Evolutionary conservation across 208 protist genomes (phyloP), one percentile per base, ranked within the genome.

Genomic region (Zelonia costaricensis): DNA sequence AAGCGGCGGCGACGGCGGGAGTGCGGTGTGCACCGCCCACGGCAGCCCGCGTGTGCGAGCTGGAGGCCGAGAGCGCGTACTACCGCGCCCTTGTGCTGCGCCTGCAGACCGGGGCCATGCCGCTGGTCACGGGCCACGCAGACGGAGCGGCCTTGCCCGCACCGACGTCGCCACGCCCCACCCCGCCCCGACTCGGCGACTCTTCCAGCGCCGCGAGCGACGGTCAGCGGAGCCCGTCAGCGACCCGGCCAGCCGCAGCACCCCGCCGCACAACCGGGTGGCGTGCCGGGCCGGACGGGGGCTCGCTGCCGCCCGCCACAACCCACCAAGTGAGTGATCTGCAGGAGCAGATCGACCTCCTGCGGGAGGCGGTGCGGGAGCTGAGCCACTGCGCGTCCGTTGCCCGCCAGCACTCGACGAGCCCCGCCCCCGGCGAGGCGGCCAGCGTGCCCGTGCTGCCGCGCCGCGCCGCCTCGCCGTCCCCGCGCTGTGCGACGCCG

Each of bases 301-400:
- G 13, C 20, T 57, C 54, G 10, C 27, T 42, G 25, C 22, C 56
- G 0, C 58, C 58, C 4, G 65, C 52, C 39, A 60, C 65, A 16
- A 5, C 57, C 4, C 39, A 42, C 6, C 55, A 74, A 38, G 60
- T 62, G 9, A 61, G 46, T 20, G 53, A 79, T 20, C 59, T 70
- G 49, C 57, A 56, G 56, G 61, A 65, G 48, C 62, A 62, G 51
- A 65, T 66, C 22, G 53, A 66, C 39, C 42, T 55, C 38, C 67
- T 83, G 62, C 62, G 73, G 5, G 56, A 76, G 54, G 73, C 64
- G 56, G 77, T 83, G 38, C 70, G 64, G 13, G 77, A 74, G 60
- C 58, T 83, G 25, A 83, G 77, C 42, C 59, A 67, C 38, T 58
- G 58, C 18, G 62, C 69, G 12, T 76, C 77, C 23, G 33, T 59